Base-by-base conservation (phyloP, 2,329 filamentous ascomycete species). In the Colletotrichum kahawae region DNA sequence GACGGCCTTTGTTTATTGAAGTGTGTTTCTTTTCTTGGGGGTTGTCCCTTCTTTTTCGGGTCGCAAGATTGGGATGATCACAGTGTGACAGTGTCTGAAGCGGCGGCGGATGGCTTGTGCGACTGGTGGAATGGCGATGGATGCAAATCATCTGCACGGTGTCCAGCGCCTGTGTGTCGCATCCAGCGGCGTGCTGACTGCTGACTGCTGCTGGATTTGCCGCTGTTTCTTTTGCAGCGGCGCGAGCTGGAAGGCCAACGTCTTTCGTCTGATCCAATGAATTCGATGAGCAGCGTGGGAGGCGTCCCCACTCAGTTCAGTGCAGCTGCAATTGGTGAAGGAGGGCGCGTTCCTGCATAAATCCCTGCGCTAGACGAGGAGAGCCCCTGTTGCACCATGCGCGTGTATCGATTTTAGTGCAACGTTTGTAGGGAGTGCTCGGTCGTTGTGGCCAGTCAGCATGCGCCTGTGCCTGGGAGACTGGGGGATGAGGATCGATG, bases 281-380 rank as follows among this genome's bases (percentile, higher is more conserved):
- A 57, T 38, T 57, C 36, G 69, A 75, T 75, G 56, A 72, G 67
- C 72, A 51, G 43, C 43, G n/a, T 48, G 43, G 21, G 43, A n/a
- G n/a, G 43, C 43, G 38, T 67, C 21, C 31, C 71, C 71, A 67
- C 68, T 34, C 29, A 21, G 13, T 67, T 34, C 29, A 21, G 13
- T 67, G 59, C 34, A 71, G 67, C 72, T 38, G 36, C 43, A 16
- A 29, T 33, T 18, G 43, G 56, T 54, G n/a, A 51, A 33, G 69
- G 57, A 75, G 76, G 70, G 76, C 74, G 74, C 74, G 76, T 77
- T 77, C 76, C 76, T 77, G 74, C 74, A 76, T 51, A 63, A 65
- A 76, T 69, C 75, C 68, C 33, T 69, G 75, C 72, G 54, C 54
- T 67, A 67, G 60, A 48, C 74, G 36, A 65, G 74, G 74, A 51